Conservation (phyloP, 345 rosid species). For the Brassica nigra region DNA sequence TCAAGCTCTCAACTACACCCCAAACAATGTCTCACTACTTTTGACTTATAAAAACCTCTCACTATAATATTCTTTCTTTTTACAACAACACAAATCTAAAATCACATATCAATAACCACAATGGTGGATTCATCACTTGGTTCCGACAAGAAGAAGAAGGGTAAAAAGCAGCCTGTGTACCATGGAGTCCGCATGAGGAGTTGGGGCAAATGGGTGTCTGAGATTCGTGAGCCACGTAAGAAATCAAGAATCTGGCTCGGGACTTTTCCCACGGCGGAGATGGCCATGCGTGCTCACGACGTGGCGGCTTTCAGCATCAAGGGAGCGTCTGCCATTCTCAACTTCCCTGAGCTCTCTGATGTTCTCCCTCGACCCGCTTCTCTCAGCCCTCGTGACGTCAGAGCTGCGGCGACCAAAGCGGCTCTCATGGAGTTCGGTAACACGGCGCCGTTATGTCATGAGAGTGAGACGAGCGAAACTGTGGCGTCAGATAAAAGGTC, state of each 20-base stretch:
- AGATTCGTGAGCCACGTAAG: conserved; percentile 93
- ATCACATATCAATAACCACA: conserved; percentile 9
- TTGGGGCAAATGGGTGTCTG: conserved; percentile 99
- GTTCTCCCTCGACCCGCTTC: conserved; percentile 72
- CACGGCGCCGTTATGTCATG: neutral
- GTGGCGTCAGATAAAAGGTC: neutral
- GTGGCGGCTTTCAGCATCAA: conserved; percentile 87
- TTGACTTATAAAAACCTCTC: neutral
- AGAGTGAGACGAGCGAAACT: conserved; percentile 16
- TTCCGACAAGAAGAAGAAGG: conserved; percentile 29
- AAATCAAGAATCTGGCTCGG: conserved; percentile 97
- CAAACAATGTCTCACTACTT: neutral
- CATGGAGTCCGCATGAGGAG: conserved; percentile 91
- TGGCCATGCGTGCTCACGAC: conserved; percentile 99
- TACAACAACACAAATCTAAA: neutral
- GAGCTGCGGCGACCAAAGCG: conserved; percentile 86
- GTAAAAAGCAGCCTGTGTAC: conserved; percentile 58
- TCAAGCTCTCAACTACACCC: neutral
- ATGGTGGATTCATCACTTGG: conserved; percentile 28
- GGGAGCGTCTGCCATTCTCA: conserved; percentile 78
- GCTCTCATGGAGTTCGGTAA: conserved; percentile 60
- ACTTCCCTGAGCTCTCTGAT: conserved; percentile 77
- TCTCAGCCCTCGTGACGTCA: conserved; percentile 73
- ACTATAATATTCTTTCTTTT: neutral
- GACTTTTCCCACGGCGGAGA: conserved; percentile 88